Evolutionary conservation across 2,329 filamentous ascomycete genomes (phyloP).

Genomic region (Cercospora janseana): DNA sequence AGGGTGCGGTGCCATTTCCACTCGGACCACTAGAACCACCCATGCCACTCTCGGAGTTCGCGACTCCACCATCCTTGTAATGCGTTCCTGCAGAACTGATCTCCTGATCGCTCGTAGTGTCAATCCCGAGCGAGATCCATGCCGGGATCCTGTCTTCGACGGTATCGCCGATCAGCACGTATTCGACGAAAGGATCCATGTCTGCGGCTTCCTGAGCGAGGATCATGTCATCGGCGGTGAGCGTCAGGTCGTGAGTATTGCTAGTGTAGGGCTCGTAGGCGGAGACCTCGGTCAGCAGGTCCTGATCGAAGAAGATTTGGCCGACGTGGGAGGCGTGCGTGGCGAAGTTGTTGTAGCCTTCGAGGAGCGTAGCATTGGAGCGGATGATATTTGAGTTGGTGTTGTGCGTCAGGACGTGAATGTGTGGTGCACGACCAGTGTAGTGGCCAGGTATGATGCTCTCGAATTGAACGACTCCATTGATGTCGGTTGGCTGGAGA

Average conservation of each 20-base stretch:
- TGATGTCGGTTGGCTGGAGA: constrained; percentile 42
- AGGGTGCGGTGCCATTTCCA: constrained; percentile 8
- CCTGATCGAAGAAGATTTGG: constrained; percentile 64
- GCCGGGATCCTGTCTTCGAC: constrained; percentile 53
- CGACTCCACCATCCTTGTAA: constrained; percentile 28
- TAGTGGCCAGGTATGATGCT: constrained; percentile 49
- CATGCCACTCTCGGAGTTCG: constrained; percentile 23
- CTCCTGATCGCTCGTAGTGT: constrained; percentile 35
- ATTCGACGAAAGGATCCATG: constrained; percentile 59
- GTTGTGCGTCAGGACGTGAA: constrained; percentile 43
- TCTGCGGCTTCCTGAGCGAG: constrained; percentile 48
- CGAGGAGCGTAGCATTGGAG: constrained; percentile 52
- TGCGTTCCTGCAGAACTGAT: constrained; percentile 23
- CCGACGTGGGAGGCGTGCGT: constrained; percentile 57
- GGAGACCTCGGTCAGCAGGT: constrained; percentile 55
- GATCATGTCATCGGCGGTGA: constrained; percentile 53
- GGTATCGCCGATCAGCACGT: constrained; percentile 55
- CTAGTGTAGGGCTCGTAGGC: constrained; percentile 46
- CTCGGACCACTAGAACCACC: constrained; percentile 14
- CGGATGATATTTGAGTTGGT: constrained; percentile 37
- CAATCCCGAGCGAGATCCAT: constrained; percentile 56
- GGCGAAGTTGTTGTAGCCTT: constrained; percentile 34
- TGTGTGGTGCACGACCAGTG: constrained; percentile 43
- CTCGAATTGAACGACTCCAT: constrained; percentile 46
- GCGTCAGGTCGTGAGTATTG: constrained; percentile 46